Evolutionary conservation across 192 early-diverging fungal genomes (phyloP).

Genomic region (Coemansia asiatica): DNA sequence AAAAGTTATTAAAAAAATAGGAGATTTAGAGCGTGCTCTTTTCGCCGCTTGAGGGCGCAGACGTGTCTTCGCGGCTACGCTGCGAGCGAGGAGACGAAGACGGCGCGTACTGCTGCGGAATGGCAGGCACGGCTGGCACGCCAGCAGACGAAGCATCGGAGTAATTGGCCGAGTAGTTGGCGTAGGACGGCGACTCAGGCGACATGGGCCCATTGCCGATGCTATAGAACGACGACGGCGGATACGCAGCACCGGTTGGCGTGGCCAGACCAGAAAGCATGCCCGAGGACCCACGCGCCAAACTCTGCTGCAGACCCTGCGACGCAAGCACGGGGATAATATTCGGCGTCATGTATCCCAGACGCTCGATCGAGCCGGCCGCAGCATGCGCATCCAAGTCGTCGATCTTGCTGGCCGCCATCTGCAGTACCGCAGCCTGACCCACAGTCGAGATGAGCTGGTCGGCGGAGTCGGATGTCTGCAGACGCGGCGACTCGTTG

Average conservation of each 20-base stretch:
- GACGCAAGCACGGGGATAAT: conserved; percentile 45
- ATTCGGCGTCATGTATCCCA: conserved; percentile 57
- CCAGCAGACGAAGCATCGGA: conserved; percentile 8
- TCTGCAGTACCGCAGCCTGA: conserved; percentile 35
- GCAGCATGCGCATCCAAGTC: conserved; percentile 40
- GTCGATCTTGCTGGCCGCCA: conserved; percentile 32
- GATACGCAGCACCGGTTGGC: conserved; percentile 1
- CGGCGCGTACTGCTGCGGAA: conserved; percentile 24
- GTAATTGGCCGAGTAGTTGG: neutral
- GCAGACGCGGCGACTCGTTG: conserved; percentile 1
- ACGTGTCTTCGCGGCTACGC: conserved; percentile 11
- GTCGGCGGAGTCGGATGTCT: conserved; percentile 18
- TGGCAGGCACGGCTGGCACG: conserved; percentile 13
- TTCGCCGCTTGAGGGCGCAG: conserved; percentile 3
- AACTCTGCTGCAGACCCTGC: conserved; percentile 20
- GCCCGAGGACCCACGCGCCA: conserved; percentile 12
- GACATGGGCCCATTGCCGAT: conserved; percentile 2
- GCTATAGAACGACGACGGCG: neutral
- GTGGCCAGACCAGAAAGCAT: conserved; percentile 19
- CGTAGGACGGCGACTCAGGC: conserved; percentile 8
- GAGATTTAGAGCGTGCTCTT: conserved; percentile 9
- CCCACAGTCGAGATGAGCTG: conserved; percentile 20
- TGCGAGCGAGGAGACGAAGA: conserved; percentile 23
- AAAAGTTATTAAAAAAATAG: neutral
- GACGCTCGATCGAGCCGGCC: conserved; percentile 46